These are phyloP conservation scores for Eremochloa ophiuroides DNA, from an alignment of 176 grass and related monocot species.

Conservation along the genomic window DNA sequence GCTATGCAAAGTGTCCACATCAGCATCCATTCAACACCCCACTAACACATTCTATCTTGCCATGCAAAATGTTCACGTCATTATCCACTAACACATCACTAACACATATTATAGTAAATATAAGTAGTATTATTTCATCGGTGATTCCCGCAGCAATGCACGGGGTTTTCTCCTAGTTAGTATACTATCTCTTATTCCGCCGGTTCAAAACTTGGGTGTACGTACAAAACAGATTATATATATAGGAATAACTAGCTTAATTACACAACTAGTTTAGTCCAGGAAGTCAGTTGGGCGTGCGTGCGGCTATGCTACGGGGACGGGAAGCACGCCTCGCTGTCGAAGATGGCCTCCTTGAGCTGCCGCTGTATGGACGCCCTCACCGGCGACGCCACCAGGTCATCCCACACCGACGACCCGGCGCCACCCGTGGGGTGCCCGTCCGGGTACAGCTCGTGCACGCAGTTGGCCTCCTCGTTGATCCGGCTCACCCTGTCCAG, in stretches of 20 bases:
- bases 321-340: constrained; percentile 61
- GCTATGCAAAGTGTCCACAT: too few relatives aligned
- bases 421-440: constrained; percentile 40
- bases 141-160: too few relatives aligned
- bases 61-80: too few relatives aligned
- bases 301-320: constrained; percentile 25
- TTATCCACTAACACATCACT: too few relatives aligned
- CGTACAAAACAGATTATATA: not conserved
- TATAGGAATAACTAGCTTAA: not conserved
- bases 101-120: too few relatives aligned
- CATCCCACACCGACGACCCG: constrained; percentile 55
- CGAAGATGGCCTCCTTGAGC: constrained; percentile 54
- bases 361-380: constrained; percentile 51
- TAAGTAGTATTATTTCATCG: too few relatives aligned
- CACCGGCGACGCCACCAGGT: constrained; percentile 51
- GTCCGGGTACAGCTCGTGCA: constrained; percentile 76
- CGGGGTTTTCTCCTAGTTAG: too few relatives aligned
- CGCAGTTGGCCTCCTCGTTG: constrained; percentile 65
- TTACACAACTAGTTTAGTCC: not conserved
- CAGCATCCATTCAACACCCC: too few relatives aligned
- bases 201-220: not conserved
- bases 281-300: not conserved
- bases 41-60: too few relatives aligned
- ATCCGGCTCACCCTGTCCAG: constrained; percentile 60
- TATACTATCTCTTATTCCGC: not conserved